phyloP scores from a whole-genome alignment of 345 rosid genomes.

The Cochlearia excelsa region DNA sequence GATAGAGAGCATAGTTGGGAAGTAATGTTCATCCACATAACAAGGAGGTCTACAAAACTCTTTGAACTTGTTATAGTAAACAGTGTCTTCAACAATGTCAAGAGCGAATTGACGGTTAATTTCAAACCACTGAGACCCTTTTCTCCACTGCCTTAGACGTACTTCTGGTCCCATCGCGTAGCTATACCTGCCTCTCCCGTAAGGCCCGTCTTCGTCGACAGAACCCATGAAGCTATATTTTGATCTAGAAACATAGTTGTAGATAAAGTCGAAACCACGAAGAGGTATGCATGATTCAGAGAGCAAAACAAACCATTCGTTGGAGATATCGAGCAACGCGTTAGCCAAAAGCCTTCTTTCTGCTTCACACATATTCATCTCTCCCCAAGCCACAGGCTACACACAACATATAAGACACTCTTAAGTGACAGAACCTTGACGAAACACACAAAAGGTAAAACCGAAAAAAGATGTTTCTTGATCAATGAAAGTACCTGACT shows the following conservation, averaged over 20 bases:
- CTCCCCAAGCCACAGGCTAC: constrained; percentile 81
- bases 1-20: constrained; percentile 80
- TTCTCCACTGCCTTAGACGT: constrained; percentile 70
- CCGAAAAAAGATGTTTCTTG: neutral
- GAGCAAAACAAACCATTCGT: constrained; percentile 79
- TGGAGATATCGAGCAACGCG: constrained; percentile 77
- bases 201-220: constrained; percentile 65
- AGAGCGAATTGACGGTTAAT: constrained; percentile 60
- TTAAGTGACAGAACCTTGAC: neutral
- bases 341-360: constrained; percentile 90
- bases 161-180: constrained; percentile 68
- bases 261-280: constrained; percentile 53
- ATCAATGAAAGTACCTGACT: constrained; percentile 58
- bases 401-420: constrained; percentile 1
- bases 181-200: constrained; percentile 75
- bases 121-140: constrained; percentile 96
- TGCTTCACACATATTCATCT: constrained; percentile 90
- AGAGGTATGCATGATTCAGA: constrained; percentile 91
- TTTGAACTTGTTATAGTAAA: constrained; percentile 64
- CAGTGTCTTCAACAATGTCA: constrained; percentile 49
- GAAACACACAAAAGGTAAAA: neutral
- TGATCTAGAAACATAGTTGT: constrained; percentile 59
- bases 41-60: constrained; percentile 66
- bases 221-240: constrained; percentile 72
- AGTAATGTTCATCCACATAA: constrained; percentile 94